Evolutionary conservation across 345 rosid genomes (phyloP).

Genomic region (Populus pruinosa): DNA sequence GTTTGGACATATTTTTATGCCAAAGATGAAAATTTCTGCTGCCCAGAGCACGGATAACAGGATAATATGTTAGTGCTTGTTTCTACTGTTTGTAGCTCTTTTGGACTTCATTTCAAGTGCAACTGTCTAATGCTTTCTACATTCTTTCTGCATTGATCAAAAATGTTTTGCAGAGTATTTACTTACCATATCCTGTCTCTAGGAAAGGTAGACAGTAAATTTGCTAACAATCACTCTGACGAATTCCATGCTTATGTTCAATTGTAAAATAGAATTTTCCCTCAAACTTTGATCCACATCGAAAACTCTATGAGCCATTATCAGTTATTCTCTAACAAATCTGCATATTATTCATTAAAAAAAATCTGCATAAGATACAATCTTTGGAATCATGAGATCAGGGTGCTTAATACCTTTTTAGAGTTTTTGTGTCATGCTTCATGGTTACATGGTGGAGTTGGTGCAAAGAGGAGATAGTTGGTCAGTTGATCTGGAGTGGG

Average conservation of each 20-base stretch:
- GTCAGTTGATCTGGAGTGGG: background rate
- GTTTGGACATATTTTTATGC: background rate
- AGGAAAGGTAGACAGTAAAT: background rate
- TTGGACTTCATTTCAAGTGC: background rate
- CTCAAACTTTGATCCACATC: background rate
- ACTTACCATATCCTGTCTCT: background rate
- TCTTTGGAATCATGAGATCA: background rate
- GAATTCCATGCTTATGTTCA: background rate
- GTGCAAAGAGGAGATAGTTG: background rate
- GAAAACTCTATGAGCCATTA: background rate
- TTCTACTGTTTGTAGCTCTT: background rate
- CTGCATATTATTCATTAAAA: background rate
- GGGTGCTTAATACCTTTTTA: background rate
- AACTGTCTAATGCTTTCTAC: background rate
- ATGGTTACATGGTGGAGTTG: background rate
- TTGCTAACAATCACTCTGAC: background rate
- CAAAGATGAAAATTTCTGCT: background rate
- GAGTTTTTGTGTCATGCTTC: background rate
- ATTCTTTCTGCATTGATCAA: background rate
- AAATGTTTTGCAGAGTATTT: background rate
- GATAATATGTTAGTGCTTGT: background rate
- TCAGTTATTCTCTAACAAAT: background rate
- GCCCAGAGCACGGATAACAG: background rate
- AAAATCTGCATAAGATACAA: background rate
- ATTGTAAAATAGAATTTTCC: background rate